These are phyloP conservation scores for Telfairia occidentalis DNA, from an alignment of 331 rosid species.

Conservation along the genomic window DNA sequence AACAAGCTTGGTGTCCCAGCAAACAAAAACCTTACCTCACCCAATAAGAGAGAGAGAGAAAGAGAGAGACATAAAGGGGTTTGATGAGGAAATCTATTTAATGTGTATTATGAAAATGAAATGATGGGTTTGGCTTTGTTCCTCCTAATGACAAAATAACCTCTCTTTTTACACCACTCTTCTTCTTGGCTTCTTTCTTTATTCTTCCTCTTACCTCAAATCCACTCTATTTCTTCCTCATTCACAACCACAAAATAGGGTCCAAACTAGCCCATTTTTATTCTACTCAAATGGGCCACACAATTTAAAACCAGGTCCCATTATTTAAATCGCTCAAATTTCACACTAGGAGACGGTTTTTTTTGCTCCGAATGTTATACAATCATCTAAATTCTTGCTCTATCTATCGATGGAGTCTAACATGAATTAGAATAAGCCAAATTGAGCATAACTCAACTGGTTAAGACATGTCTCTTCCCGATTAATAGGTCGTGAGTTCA, in stretches of 20 bases:
- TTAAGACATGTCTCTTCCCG: no score
- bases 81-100: conserved; percentile 22
- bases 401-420: no score
- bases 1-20: conserved; percentile 48
- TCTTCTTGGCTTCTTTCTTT: not conserved
- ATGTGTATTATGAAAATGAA: conserved; percentile 19
- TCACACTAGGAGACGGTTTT: not conserved
- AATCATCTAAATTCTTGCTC: not conserved
- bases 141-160: not conserved
- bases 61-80: conserved; percentile 53
- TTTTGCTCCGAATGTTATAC: not conserved
- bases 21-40: conserved; percentile 14
- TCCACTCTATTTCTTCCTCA: not conserved
- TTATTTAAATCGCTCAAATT: not conserved
- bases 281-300: not conserved
- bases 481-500: no score
- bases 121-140: conserved; percentile 40
- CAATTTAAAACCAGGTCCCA: not conserved
- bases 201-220: not conserved
- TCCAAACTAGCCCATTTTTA: not conserved
- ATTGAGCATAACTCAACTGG: no score
- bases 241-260: not conserved
- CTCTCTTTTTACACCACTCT: not conserved
- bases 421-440: no score
- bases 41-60: conserved; percentile 4